Base-by-base conservation (phyloP, 2,329 filamentous ascomycete genomes). In the Macrophomina tecta region DNA sequence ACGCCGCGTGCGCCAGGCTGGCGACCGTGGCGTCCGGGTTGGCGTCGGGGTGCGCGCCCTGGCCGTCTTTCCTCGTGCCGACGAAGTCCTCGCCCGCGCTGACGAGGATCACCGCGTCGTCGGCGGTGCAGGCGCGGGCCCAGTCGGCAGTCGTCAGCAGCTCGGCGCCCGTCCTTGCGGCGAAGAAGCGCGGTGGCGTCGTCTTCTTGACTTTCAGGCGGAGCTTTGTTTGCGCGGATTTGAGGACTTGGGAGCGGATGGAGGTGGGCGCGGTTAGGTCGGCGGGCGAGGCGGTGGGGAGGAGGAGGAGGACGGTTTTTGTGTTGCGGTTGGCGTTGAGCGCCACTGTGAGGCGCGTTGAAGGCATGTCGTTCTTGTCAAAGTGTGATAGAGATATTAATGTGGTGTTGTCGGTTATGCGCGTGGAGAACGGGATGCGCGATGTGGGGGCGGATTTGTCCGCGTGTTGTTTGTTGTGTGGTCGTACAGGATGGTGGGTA, bases 41-140 rank as follows among this genome's bases (percentile, higher is more conserved):
- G 14, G 65, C 32, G 6, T 34, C 16, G 32, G 14, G 34, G 36
- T 9, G 55, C 6, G 8, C 3, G 8, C 40, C 23, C 14, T n/a
- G 32, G 6, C 32, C 60, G 51, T 72, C 72, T 46, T 70, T 73
- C 65, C 68, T 73, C 11, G 70, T 68, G 1, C 76, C 76, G 23
- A 78, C 70, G 68, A 75, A 76, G 8, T 76, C 73, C 56, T 78
- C 76, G 32, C 75, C 74, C n/a, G 70, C 69, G 12, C 38, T 49
- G 2, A 76, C 69, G 7, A 77, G 70, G 23, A 79, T 64, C 3
- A 72, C 68, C 14, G 73, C 64, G 66, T 78, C 75, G 53, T 76
- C 68, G 30, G 66, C 68, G 8, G 74, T 23, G 23, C 23, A 38
- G 11, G 64, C 69, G 38, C 42, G 64, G 51, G 69, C 70, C 75